Evolutionary conservation across 805 yeast genomes (phyloP).

Genomic region (Spathaspora gorwiae): DNA sequence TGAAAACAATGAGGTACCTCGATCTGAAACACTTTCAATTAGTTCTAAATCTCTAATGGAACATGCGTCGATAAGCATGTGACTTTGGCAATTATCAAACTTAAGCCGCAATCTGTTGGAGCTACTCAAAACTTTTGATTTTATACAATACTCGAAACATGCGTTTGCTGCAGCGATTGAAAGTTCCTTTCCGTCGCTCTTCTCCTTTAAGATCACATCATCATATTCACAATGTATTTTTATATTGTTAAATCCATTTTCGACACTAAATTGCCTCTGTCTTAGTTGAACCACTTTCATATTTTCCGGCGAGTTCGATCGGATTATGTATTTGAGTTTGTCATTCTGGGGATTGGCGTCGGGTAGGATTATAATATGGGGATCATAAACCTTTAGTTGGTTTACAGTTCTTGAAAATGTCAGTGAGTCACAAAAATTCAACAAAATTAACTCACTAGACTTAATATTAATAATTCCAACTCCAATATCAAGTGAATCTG

Average conservation of each 20-base stretch:
- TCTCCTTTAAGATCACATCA: background rate
- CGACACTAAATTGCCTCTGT: background rate
- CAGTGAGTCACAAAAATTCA: slow-evolving; percentile 6
- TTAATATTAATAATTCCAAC: slow-evolving; percentile 1
- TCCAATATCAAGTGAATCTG: slow-evolving; percentile 5
- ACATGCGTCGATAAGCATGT: slow-evolving; percentile 39
- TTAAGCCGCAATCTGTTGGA: slow-evolving; percentile 26
- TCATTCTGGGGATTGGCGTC: slow-evolving; percentile 3
- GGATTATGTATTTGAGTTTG: slow-evolving; percentile 2
- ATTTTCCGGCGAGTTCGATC: slow-evolving; percentile 1
- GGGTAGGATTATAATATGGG: slow-evolving; percentile 3
- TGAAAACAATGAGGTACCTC: slow-evolving; percentile 30
- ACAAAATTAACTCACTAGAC: slow-evolving; percentile 1
- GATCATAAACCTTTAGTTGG: slow-evolving; percentile 4
- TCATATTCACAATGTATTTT: background rate
- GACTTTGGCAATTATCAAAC: slow-evolving; percentile 33
- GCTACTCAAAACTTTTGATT: background rate
- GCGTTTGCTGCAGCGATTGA: slow-evolving; percentile 6
- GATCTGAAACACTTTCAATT: slow-evolving; percentile 24
- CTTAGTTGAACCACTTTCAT: slow-evolving; percentile 2
- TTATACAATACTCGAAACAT: slow-evolving; percentile 4
- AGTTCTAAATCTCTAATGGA: slow-evolving; percentile 38
- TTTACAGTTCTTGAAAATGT: slow-evolving; percentile 6
- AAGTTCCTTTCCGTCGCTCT: slow-evolving; percentile 5
- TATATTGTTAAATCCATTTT: slow-evolving; percentile 3